phyloP scores from a whole-genome alignment of 208 protist genomes.

The Wallacemonas rigidus region DNA sequence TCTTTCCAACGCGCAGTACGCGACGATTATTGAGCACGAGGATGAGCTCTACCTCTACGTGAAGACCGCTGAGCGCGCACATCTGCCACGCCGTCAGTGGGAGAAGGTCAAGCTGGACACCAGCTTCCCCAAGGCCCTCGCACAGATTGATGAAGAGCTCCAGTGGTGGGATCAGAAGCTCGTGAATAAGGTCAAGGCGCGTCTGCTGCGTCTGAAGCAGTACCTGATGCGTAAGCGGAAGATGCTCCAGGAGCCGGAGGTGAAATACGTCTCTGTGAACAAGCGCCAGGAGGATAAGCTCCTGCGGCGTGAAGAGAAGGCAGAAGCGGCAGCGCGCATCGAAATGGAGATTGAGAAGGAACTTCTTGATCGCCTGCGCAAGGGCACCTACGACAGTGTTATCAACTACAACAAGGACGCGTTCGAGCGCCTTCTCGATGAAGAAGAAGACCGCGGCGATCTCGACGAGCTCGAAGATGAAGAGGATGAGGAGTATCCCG shows the following conservation, averaged over 20 bases:
- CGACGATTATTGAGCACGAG: constrained; percentile 97
- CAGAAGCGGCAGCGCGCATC: constrained; percentile 95
- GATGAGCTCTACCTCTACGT: constrained; percentile 98
- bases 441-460: constrained; percentile 83
- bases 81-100: constrained; percentile 98
- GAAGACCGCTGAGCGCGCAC: constrained; percentile 98
- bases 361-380: constrained; percentile 95
- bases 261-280: constrained; percentile 96
- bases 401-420: constrained; percentile 91
- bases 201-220: constrained; percentile 98
- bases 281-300: constrained; percentile 97
- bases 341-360: constrained; percentile 98
- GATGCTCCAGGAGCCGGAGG: constrained; percentile 91
- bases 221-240: constrained; percentile 98
- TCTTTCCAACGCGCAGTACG: constrained; percentile 98
- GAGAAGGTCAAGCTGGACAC: constrained; percentile 97
- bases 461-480: constrained; percentile 76
- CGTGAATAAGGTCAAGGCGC: constrained; percentile 97
- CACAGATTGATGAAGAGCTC: constrained; percentile 96
- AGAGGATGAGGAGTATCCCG: constrained; percentile 85
- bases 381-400: constrained; percentile 92
- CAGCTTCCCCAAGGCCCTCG: constrained; percentile 96
- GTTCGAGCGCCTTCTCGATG: constrained; percentile 87
- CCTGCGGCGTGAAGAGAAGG: constrained; percentile 95
- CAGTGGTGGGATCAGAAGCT: constrained; percentile 96